Base-by-base conservation (phyloP, 345 rosid genomes). In the Erysimum cheiranthoides region DNA sequence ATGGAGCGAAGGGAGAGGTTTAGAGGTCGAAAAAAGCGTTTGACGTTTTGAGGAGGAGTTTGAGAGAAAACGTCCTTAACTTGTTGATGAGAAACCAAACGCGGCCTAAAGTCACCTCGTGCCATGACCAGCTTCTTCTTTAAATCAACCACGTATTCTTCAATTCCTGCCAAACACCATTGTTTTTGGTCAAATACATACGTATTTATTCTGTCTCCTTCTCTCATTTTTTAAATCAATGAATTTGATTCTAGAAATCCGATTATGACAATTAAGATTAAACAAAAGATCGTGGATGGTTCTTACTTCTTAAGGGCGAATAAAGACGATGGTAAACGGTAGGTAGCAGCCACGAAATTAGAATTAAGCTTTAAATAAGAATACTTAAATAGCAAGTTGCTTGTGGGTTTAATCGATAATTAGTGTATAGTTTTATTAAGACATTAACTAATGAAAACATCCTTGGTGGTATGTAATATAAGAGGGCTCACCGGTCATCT, bases 401-500 rank as follows among this genome's bases (percentile, higher is more conserved):
- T 61, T 61, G 12, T 40, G 18, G 27, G 18, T 43, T 40, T 43
- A 10, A 51, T 31, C n/a, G 43, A 21, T 21, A 50, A 30, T 58
- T 9, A 2, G 16, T 49, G 45, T 45, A 3, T 12, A 13, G 25
- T 31, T 74, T 49, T 35, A 57, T 32, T 16, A 34, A 35, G 31
- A 58, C 43, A 27, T 31, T 14, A 36, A 32, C 32, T 34, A 5
- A 34, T 71, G 51, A 43, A 52, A 56, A 57, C 12, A 36, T 35
- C 0, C 25, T 27, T 56, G 34, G 17, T 56, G 21, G 40, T 35
- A 31, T 21, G 25, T 21, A 21, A 21, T 21, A 66, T 4, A 32
- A 50, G 64, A 69, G 58, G 70, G 70, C 77, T 71, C 32, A 78
- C 81, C 81, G 16, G 77, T 65, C 81, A 72, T 78, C 50, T 59